Base-by-base conservation (phyloP, 768 basidiomycete genomes). In the Pluteus cervinus region DNA sequence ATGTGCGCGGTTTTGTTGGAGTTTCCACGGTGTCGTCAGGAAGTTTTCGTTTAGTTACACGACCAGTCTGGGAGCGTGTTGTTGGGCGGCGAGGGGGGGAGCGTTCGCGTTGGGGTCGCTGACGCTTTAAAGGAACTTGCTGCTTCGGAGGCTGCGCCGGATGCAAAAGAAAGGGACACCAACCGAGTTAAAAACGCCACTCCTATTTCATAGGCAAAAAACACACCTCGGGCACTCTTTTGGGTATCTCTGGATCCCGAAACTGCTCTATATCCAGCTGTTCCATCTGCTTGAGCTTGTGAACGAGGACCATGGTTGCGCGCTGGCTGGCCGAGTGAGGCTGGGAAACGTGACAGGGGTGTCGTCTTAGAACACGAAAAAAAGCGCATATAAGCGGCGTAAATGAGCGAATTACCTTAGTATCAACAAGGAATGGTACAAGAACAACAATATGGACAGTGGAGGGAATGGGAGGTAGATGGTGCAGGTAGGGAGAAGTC, bases 31-130 rank as follows among this genome's bases (percentile, higher is more conserved):
- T 41, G 26, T 54, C 53, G 23, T 57, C 50, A 16, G 40, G 50
- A 18, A 47, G 47, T 25, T 47, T 51, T 38, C 60, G 58, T 43
- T 60, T 61, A 10, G 52, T 16, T 23, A 50, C 53, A 35, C 47
- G 45, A 7, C 57, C 56, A 21, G 61, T 60, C 45, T 63, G 63
- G 4, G 63, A 65, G 36, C 63, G 55, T 16, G 63, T 65, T 29
- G 56, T 49, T 17, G 56, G 60, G 33, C 61, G 50, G 36, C 49
- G 47, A n/a, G 48, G 43, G 12, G 40, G 33, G 16, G 40, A 36
- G 24, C 30, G 17, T 20, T 29, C 16, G n/a, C n/a, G n/a, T n/a
- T n/a, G n/a, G n/a, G n/a, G n/a, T n/a, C n/a, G n/a, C n/a, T n/a
- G n/a, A n/a, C n/a, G n/a, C n/a, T n/a, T n/a, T n/a, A n/a, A n/a